These are phyloP conservation scores for Pleurotus ostreatus DNA, from an alignment of 768 basidiomycete genomes.

Conservation along the genomic window DNA sequence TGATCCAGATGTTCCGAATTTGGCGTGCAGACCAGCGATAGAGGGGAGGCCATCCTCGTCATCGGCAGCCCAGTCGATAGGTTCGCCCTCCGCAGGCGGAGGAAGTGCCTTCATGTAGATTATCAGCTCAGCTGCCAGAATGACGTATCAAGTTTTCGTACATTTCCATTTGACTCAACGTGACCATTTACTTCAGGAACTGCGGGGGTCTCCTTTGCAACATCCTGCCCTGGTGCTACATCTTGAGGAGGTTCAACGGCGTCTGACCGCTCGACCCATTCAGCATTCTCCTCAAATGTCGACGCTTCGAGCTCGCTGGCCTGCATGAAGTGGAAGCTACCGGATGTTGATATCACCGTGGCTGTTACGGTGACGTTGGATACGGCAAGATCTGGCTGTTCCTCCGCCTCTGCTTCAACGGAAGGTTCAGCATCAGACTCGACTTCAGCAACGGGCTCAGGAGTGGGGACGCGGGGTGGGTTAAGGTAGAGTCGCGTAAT, in stretches of 20 bases:
- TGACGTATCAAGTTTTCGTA: slow-evolving; percentile 3
- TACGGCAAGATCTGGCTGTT: slow-evolving; percentile 15
- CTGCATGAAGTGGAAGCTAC: slow-evolving; percentile 78
- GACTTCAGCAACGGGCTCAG: slow-evolving; percentile 23
- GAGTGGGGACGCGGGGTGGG: slow-evolving; percentile 39
- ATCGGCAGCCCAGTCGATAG: slow-evolving; percentile 81
- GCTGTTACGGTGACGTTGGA: slow-evolving; percentile 27
- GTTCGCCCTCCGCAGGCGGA: slow-evolving; percentile 21
- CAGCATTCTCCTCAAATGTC: slow-evolving; percentile 46
- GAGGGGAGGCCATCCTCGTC: slow-evolving; percentile 79
- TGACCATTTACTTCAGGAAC: slow-evolving; percentile 10
- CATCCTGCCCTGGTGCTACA: slow-evolving; percentile 10
- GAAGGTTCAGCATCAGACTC: slow-evolving; percentile 15
- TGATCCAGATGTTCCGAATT: slow-evolving; percentile 71
- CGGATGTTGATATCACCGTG: slow-evolving; percentile 35
- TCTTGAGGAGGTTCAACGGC: slow-evolving; percentile 16
- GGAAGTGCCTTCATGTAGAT: slow-evolving; percentile 8
- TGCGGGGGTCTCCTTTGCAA: slow-evolving; percentile 1
- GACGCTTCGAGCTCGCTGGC: slow-evolving; percentile 69
- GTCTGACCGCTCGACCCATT: slow-evolving; percentile 54
- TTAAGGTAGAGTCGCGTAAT: slow-evolving; percentile 51
- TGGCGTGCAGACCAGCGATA: slow-evolving; percentile 70
- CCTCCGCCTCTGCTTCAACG: slow-evolving; percentile 17
- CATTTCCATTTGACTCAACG: slow-evolving; percentile 13
- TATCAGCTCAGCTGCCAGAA: no score